Evolutionary conservation across 2,329 filamentous ascomycete genomes (phyloP).

Genomic region (Lithohypha guttulata): DNA sequence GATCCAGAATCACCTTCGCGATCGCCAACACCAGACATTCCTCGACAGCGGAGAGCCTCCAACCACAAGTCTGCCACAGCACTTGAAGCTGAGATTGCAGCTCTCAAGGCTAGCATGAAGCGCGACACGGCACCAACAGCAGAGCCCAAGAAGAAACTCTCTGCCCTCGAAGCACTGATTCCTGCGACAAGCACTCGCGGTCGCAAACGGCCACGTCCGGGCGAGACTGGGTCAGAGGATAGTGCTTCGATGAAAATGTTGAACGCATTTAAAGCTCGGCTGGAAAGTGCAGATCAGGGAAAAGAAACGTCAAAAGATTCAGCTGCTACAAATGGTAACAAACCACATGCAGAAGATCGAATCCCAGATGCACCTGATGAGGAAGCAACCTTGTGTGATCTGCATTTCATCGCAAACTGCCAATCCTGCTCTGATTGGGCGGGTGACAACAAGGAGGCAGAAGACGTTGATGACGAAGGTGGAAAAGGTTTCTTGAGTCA

Average conservation of each 20-base stretch:
- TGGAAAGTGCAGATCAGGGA: conserved; percentile 41
- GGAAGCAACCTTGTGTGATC: conserved; percentile 70
- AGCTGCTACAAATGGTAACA: background rate
- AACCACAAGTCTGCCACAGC: conserved; percentile 23
- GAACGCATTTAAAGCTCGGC: conserved; percentile 66
- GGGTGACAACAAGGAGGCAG: conserved; percentile 44
- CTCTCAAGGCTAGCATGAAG: conserved; percentile 39
- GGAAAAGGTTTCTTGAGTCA: conserved; percentile 71
- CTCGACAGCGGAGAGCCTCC: conserved; percentile 26
- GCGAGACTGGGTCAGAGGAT: conserved; percentile 41
- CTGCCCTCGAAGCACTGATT: conserved; percentile 39
- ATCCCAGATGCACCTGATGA: conserved; percentile 35
- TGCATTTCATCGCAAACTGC: conserved; percentile 93
- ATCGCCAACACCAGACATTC: conserved; percentile 21
- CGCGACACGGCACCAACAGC: conserved; percentile 28
- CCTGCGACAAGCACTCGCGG: conserved; percentile 37
- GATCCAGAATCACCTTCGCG: conserved; percentile 33
- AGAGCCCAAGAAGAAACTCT: conserved; percentile 30
- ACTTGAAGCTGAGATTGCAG: conserved; percentile 34
- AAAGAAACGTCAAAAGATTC: conserved; percentile 23
- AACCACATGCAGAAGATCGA: conserved; percentile 12
- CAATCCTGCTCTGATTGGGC: conserved; percentile 70
- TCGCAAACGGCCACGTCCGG: conserved; percentile 33
- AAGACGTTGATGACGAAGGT: conserved; percentile 43
- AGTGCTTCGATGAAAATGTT: conserved; percentile 58